Evolutionary conservation across 345 rosid species (phyloP).

Genomic region (Garcia nutans): DNA sequence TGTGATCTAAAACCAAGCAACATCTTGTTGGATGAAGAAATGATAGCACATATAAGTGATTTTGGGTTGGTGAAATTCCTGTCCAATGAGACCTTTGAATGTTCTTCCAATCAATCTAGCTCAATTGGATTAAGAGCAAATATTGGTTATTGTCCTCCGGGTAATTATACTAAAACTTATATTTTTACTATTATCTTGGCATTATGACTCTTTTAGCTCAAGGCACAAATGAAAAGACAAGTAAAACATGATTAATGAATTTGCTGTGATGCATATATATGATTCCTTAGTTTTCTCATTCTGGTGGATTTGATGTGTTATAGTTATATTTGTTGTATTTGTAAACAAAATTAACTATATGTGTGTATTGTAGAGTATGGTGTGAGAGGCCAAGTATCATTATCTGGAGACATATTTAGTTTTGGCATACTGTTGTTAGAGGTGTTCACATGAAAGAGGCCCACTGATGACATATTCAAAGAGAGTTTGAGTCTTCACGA

Average conservation of each 20-base stretch:
- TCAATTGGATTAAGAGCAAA: background rate
- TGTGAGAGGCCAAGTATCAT: background rate
- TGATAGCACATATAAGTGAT: no score
- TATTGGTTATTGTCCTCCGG: slow-evolving; percentile 2
- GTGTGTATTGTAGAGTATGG: slow-evolving; percentile 7
- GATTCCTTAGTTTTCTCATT: no score
- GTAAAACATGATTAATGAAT: no score
- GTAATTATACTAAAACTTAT: background rate
- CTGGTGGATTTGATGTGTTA: background rate
- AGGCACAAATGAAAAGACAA: no score
- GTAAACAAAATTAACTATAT: no score
- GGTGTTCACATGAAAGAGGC: slow-evolving; percentile 13
- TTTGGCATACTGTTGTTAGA: slow-evolving; percentile 13
- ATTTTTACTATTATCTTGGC: background rate
- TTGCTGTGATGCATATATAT: no score
- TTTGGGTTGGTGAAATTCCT: no score
- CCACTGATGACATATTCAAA: slow-evolving; percentile 13
- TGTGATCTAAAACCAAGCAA: background rate
- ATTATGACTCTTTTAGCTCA: no score
- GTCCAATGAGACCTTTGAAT: background rate
- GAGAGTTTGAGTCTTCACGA: no score
- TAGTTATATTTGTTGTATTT: background rate
- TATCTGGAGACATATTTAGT: slow-evolving; percentile 4
- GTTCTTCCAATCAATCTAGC: background rate
- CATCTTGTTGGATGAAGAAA: no score